Evolutionary conservation across 768 basidiomycete species (phyloP).

Genomic region (Lentinula sp.): DNA sequence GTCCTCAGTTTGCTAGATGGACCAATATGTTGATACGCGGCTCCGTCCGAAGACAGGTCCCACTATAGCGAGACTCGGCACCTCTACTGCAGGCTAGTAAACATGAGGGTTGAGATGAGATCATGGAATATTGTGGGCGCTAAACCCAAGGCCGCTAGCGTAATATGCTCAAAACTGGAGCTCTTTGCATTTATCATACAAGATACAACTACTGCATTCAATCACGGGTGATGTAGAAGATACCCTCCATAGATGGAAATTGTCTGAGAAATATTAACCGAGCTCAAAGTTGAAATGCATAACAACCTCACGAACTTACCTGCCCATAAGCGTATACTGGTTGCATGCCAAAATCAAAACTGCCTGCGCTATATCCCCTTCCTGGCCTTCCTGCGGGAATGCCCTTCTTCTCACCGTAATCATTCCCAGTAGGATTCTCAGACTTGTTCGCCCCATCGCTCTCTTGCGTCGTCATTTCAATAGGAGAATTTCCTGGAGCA

Average conservation of each 20-base stretch:
- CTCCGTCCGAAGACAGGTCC: too few relatives aligned
- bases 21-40: too few relatives aligned
- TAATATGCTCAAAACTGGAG: too few relatives aligned
- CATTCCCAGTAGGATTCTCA: not conserved
- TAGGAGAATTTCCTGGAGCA: constrained; percentile 29
- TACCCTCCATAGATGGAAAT: not conserved
- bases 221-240: not conserved
- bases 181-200: too few relatives aligned
- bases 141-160: too few relatives aligned
- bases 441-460: constrained; percentile 6
- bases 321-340: constrained; percentile 6
- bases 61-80: too few relatives aligned
- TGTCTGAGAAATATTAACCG: not conserved
- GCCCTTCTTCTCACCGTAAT: not conserved
- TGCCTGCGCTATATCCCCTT: constrained; percentile 3
- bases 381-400: constrained; percentile 5
- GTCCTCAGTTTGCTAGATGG: too few relatives aligned
- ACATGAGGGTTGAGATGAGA: too few relatives aligned
- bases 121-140: too few relatives aligned
- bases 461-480: constrained; percentile 24
- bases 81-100: too few relatives aligned
- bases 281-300: not conserved
- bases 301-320: not conserved
- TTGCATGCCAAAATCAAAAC: constrained; percentile 1
- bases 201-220: not conserved